Conservation (phyloP, 2,329 filamentous ascomycete species). For the Calonectria pteridis region DNA sequence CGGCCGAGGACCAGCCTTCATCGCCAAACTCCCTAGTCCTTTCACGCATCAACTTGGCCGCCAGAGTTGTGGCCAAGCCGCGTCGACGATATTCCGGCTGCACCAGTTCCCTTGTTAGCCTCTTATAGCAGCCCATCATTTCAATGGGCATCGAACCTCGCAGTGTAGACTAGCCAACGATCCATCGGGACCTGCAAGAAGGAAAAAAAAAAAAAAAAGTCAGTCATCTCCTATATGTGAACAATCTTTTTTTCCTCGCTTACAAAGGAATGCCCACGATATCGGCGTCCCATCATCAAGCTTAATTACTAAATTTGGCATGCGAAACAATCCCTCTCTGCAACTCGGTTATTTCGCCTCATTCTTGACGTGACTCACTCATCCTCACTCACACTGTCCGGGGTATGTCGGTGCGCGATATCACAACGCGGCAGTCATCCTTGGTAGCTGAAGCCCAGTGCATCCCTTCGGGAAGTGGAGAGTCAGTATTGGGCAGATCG, state of each 20-base stretch:
- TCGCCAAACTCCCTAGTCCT: slow-evolving; percentile 58
- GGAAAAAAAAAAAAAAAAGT: slow-evolving; percentile 23
- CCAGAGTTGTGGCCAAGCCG: slow-evolving; percentile 73
- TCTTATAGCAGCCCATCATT: neutral
- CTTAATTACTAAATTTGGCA: slow-evolving; percentile 63
- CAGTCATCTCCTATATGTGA: neutral
- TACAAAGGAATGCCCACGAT: slow-evolving; percentile 74
- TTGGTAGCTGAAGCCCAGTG: slow-evolving; percentile 65
- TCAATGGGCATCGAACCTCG: slow-evolving; percentile 55
- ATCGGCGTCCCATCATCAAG: slow-evolving; percentile 62
- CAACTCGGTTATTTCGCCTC: neutral
- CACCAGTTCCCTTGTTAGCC: neutral
- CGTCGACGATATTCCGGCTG: slow-evolving; percentile 68
- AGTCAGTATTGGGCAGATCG: slow-evolving; percentile 53
- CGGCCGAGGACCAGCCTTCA: slow-evolving; percentile 70
- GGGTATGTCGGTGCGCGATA: slow-evolving; percentile 67
- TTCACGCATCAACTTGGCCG: slow-evolving; percentile 68
- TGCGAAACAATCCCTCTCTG: slow-evolving; percentile 56
- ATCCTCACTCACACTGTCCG: slow-evolving; percentile 61
- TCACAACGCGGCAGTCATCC: slow-evolving; percentile 69
- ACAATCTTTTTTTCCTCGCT: neutral
- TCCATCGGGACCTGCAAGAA: slow-evolving; percentile 64
- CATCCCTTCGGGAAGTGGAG: slow-evolving; percentile 60
- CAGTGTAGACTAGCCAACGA: slow-evolving; percentile 72
- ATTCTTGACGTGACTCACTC: neutral